Percentiles rank a stretch among this genome's conserved stretches.
Evolutionary conservation across 805 yeast species (phyloP).

Genomic region (Starmerella riodocensis): DNA sequence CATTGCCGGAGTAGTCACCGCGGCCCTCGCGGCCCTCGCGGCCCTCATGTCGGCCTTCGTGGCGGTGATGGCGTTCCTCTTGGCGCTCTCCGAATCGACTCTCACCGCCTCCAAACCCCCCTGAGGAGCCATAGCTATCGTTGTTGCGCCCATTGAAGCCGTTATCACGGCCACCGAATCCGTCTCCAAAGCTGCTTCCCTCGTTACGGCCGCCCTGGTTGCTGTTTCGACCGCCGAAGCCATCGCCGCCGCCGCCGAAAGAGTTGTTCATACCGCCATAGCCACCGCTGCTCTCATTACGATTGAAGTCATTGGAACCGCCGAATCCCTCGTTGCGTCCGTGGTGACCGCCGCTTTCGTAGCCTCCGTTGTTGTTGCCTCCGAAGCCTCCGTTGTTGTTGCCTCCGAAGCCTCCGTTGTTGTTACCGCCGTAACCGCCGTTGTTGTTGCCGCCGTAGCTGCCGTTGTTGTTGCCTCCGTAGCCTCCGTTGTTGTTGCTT

Average conservation of each 20-base stretch:
- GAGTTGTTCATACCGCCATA: slow-evolving; percentile 1
- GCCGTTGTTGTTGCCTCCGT: slow-evolving; percentile 5
- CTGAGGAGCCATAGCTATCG: not conserved
- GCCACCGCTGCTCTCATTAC: slow-evolving; percentile 1
- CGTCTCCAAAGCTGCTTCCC: not conserved
- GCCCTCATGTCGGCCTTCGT: slow-evolving; percentile 2
- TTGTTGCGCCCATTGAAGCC: slow-evolving; percentile 3
- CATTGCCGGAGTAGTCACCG: not conserved
- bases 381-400: not conserved
- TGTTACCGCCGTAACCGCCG: not conserved
- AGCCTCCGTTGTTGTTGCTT: slow-evolving; percentile 7
- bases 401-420: slow-evolving; percentile 1
- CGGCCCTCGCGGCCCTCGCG: not conserved
- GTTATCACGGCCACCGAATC: slow-evolving; percentile 4
- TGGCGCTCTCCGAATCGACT: not conserved
- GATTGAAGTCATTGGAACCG: not conserved
- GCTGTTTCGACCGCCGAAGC: slow-evolving; percentile 1
- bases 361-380: not conserved
- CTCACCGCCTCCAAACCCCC: not conserved
- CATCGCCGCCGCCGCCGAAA: slow-evolving; percentile 1
- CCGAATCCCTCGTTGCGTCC: not conserved
- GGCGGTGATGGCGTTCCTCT: not conserved
- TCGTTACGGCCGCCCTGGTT: not conserved
- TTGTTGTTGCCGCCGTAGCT: not conserved
- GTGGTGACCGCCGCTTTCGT: not conserved